Conservation (phyloP, 345 rosid species). For the Salix koriyanagi region DNA sequence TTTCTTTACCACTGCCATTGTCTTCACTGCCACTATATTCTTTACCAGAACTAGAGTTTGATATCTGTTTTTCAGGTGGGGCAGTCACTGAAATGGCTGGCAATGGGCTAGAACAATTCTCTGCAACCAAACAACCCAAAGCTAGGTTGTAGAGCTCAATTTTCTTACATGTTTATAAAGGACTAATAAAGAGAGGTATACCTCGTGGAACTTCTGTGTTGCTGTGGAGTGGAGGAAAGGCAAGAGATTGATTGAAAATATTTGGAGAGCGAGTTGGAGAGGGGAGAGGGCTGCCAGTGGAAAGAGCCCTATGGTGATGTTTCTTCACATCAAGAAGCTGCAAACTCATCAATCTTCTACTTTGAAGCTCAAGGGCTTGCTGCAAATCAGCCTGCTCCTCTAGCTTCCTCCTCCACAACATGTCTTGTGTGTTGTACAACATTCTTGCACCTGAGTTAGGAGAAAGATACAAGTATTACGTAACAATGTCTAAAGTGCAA, state of each 20-base stretch:
- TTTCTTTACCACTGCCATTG: constrained; percentile 34
- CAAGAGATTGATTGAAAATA: constrained; percentile 48
- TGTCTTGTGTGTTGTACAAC: constrained; percentile 60
- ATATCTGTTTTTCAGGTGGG: constrained; percentile 23
- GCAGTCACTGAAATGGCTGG: constrained; percentile 14
- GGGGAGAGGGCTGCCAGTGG: constrained; percentile 57
- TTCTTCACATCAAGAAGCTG: constrained; percentile 81
- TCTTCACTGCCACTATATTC: constrained; percentile 31
- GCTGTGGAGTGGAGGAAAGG: constrained; percentile 43
- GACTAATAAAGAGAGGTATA: neutral
- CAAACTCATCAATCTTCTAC: constrained; percentile 66
- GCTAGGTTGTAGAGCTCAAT: neutral
- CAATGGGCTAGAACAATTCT: constrained; percentile 35
- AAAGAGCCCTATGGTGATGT: constrained; percentile 62
- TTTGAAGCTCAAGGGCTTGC: constrained; percentile 75
- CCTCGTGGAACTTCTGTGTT: constrained; percentile 33
- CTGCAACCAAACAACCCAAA: constrained; percentile 28
- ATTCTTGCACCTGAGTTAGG: constrained; percentile 49
- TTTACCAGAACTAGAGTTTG: constrained; percentile 19
- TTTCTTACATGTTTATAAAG: neutral
- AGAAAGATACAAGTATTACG: neutral
- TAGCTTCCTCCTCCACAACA: constrained; percentile 64
- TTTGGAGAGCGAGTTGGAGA: constrained; percentile 47
- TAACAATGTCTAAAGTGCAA: neutral
- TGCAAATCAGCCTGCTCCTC: constrained; percentile 74